phyloP scores from a whole-genome alignment of 768 basidiomycete genomes.

The Dacryopinax primogenitus region DNA sequence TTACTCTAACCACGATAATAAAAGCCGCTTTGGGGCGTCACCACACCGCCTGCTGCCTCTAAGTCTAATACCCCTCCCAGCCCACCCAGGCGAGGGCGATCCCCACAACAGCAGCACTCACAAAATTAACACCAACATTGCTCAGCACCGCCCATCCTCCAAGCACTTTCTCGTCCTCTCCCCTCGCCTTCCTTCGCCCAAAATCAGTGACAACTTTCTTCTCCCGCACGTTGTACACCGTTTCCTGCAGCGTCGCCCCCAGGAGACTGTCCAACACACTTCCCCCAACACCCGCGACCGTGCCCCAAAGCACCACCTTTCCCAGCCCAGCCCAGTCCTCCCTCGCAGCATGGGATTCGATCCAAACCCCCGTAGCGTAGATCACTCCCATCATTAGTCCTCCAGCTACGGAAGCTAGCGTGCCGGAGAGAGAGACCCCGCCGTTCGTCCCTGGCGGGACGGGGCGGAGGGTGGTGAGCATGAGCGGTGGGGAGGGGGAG shows the following conservation, averaged over 20 bases:
- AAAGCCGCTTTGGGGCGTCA: no score
- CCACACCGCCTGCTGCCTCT: no score
- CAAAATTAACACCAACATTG: slow-evolving; percentile 62
- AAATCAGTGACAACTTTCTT: slow-evolving; percentile 58
- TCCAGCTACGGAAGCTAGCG: slow-evolving; percentile 56
- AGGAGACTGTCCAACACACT: slow-evolving; percentile 71
- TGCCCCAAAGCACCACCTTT: slow-evolving; percentile 46
- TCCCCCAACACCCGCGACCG: slow-evolving; percentile 57
- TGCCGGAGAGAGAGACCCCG: slow-evolving; percentile 63
- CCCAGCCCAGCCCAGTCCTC: slow-evolving; percentile 25
- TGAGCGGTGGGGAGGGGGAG: slow-evolving; percentile 48
- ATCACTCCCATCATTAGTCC: slow-evolving; percentile 58
- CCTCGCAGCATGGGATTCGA: slow-evolving; percentile 51
- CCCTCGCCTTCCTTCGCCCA: slow-evolving; percentile 26
- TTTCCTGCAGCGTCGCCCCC: slow-evolving; percentile 76
- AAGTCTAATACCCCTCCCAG: background rate
- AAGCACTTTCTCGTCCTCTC: slow-evolving; percentile 37
- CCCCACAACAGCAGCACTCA: background rate
- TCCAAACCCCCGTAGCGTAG: slow-evolving; percentile 41
- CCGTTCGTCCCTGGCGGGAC: slow-evolving; percentile 86
- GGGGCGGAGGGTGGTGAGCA: slow-evolving; percentile 60
- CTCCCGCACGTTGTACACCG: slow-evolving; percentile 51
- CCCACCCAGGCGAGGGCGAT: background rate
- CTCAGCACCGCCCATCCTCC: slow-evolving; percentile 56
- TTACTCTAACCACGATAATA: background rate